Conservation (phyloP, 1,139 yeast species). For the Petasospora fabianii region DNA sequence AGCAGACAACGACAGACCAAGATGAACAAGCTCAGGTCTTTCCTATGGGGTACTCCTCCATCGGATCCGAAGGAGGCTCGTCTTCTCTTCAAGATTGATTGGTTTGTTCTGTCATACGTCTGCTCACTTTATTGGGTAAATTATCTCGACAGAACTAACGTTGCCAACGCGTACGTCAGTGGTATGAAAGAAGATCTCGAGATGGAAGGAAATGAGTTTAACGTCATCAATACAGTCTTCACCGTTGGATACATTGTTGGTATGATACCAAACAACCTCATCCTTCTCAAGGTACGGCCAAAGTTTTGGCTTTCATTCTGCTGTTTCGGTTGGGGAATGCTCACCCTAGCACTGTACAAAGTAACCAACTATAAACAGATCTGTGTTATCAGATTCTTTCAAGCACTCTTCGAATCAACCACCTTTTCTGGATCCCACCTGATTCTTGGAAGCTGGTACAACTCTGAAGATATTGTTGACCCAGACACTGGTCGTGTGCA, state of each 20-base stretch:
- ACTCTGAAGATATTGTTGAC: constrained; percentile 25
- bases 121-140: constrained; percentile 59
- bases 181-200: constrained; percentile 55
- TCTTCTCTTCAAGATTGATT: constrained; percentile 47
- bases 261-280: constrained; percentile 53
- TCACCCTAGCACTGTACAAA: constrained; percentile 49
- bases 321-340: constrained; percentile 51
- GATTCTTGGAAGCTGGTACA: constrained; percentile 52
- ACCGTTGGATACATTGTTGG: constrained; percentile 61
- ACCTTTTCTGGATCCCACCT: constrained; percentile 53
- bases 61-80: constrained; percentile 37
- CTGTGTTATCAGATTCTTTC: constrained; percentile 50
- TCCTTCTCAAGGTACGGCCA: constrained; percentile 48
- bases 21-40: constrained; percentile 29
- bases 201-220: constrained; percentile 47
- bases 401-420: constrained; percentile 52
- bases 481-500: constrained; percentile 21
- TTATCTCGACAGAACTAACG: constrained; percentile 45
- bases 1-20: too few relatives aligned
- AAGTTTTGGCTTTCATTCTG: constrained; percentile 53
- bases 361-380: constrained; percentile 43
- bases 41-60: constrained; percentile 41
- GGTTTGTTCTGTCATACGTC: constrained; percentile 48
- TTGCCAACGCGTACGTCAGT: constrained; percentile 56
- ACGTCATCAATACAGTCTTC: constrained; percentile 51